Conservation (phyloP, 345 rosid species). For the Corchorus capsularis region DNA sequence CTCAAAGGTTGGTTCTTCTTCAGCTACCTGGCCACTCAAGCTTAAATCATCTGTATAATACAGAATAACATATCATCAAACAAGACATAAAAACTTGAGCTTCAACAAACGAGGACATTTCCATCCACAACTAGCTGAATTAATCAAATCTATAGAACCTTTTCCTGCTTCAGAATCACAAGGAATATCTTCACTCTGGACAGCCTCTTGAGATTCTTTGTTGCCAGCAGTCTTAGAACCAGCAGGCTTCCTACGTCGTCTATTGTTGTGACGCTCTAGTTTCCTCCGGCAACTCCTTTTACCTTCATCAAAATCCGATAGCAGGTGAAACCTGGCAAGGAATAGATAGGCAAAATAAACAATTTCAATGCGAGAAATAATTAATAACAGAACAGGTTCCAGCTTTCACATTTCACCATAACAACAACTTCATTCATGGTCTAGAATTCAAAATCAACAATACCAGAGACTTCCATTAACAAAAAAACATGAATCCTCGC, state of each 20-base stretch:
- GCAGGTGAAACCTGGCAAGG: conserved; percentile 73
- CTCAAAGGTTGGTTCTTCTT: conserved; percentile 59
- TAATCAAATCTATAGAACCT: conserved; percentile 41
- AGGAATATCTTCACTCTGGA: conserved; percentile 41
- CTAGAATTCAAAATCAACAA: not conserved
- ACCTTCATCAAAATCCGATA: conserved; percentile 90
- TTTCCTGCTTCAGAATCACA: conserved; percentile 64
- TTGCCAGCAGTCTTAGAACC: conserved; percentile 42
- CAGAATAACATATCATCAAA: conserved; percentile 7
- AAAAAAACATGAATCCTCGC: not conserved
- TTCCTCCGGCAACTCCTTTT: conserved; percentile 92
- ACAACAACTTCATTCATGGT: conserved; percentile 5
- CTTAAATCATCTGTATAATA: conserved; percentile 47
- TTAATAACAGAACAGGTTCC: not conserved
- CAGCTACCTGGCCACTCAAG: conserved; percentile 47
- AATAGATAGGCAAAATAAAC: conserved; percentile 5
- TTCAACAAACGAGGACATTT: not conserved
- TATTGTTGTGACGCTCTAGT: conserved; percentile 88
- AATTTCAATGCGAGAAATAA: not conserved
- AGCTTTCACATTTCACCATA: not conserved
- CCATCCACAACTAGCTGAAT: not conserved
- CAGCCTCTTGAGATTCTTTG: conserved; percentile 41
- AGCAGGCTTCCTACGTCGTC: conserved; percentile 68
- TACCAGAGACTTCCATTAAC: not conserved
- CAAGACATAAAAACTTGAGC: not conserved